phyloP scores from a whole-genome alignment of 768 basidiomycete species.

The Xanthoconium purpureum region DNA sequence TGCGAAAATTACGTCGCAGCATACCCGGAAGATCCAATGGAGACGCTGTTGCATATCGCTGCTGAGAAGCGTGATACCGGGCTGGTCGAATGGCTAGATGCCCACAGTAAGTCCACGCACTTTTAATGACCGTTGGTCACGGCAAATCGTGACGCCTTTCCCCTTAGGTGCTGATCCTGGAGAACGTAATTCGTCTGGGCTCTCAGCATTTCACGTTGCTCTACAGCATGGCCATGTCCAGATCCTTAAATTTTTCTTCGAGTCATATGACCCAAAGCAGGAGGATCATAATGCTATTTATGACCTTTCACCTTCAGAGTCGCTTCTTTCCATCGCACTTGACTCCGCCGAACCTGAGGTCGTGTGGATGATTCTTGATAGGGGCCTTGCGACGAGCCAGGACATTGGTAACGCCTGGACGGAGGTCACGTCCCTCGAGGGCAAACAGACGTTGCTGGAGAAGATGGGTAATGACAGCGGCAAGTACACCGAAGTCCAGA shows the following conservation, averaged over 20 bases:
- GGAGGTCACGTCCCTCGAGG: constrained; percentile 40
- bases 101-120: constrained; percentile 53
- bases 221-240: constrained; percentile 49
- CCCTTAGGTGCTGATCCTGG: constrained; percentile 66
- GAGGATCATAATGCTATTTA: constrained; percentile 52
- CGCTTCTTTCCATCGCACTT: constrained; percentile 55
- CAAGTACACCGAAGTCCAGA: constrained; percentile 49
- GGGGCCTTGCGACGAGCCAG: constrained; percentile 44
- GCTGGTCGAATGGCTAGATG: constrained; percentile 66
- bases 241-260: constrained; percentile 59
- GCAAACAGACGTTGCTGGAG: constrained; percentile 24
- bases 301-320: constrained; percentile 35
- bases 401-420: constrained; percentile 54
- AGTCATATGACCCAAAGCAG: constrained; percentile 54
- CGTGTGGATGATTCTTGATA: constrained; percentile 62
- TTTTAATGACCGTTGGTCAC: constrained; percentile 24
- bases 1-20: constrained; percentile 49
- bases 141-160: constrained; percentile 16
- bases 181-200: constrained; percentile 56
- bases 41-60: constrained; percentile 72
- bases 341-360: constrained; percentile 60
- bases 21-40: constrained; percentile 50
- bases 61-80: constrained; percentile 51
- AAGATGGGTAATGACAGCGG: constrained; percentile 27
- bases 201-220: constrained; percentile 67